These are phyloP conservation scores for Diaporthe citrichinensis DNA, from an alignment of 2,329 filamentous ascomycete species.

Conservation along the genomic window DNA sequence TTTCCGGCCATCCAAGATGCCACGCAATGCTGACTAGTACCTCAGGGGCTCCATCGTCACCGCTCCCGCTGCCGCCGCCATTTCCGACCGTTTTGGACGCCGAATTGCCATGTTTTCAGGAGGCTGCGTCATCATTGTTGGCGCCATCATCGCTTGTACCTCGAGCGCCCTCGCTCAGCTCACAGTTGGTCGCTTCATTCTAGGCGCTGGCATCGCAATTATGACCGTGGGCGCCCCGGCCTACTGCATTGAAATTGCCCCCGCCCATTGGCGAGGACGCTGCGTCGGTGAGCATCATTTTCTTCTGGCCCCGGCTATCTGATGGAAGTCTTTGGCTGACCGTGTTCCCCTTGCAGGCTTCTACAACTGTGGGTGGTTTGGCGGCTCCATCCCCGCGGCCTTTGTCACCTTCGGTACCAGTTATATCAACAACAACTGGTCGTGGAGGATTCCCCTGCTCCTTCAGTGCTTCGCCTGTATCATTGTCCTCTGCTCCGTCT, in stretches of 20 bases:
- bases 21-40: background rate
- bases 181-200: slow-evolving; percentile 61
- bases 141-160: slow-evolving; percentile 59
- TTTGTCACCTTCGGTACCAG: slow-evolving; percentile 63
- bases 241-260: slow-evolving; percentile 62
- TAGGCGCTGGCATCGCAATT: slow-evolving; percentile 61
- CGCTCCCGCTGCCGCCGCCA: slow-evolving; percentile 57
- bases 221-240: slow-evolving; percentile 65
- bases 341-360: slow-evolving; percentile 49
- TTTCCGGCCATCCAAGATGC: background rate
- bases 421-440: slow-evolving; percentile 59
- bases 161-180: slow-evolving; percentile 55
- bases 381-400: slow-evolving; percentile 64
- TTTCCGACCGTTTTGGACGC: slow-evolving; percentile 61
- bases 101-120: slow-evolving; percentile 61
- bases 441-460: slow-evolving; percentile 65
- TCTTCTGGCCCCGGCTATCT: background rate
- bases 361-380: slow-evolving; percentile 69
- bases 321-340: background rate
- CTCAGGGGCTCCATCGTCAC: slow-evolving; percentile 58
- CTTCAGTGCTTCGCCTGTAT: slow-evolving; percentile 62
- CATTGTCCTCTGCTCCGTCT: slow-evolving; percentile 55
- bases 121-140: slow-evolving; percentile 59
- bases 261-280: slow-evolving; percentile 65
- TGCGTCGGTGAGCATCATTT: slow-evolving; percentile 53